Conservation (phyloP, 2,329 filamentous ascomycete species). For the Lasiodiplodia theobromae region DNA sequence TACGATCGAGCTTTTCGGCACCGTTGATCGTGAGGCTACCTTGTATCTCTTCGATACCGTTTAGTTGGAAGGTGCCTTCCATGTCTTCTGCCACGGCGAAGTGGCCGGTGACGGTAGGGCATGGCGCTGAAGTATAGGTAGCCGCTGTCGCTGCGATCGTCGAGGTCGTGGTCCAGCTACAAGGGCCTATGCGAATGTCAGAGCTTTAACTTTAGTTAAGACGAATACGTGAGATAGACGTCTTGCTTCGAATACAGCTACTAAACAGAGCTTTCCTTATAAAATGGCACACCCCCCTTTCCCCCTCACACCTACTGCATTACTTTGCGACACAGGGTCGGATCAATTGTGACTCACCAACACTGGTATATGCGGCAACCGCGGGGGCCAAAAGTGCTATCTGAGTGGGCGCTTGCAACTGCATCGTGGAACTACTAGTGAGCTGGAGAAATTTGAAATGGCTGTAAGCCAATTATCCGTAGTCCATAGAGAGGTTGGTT, state of each 20-base stretch:
- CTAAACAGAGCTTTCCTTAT: too few species aligned
- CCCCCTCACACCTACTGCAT: not conserved
- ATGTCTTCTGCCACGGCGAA: not conserved
- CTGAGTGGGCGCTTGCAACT: not conserved
- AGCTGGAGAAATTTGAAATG: not conserved
- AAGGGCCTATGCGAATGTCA: not conserved
- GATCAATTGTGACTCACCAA: not conserved
- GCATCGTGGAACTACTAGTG: not conserved
- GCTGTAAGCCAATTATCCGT: not conserved
- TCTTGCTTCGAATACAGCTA: not conserved
- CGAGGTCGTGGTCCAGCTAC: not conserved
- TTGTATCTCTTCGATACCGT: conserved; percentile 2
- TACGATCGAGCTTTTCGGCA: not conserved
- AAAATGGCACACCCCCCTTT: too few species aligned
- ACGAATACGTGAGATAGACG: not conserved
- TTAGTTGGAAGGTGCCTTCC: not conserved
- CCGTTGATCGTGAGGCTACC: not conserved
- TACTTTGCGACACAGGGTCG: not conserved
- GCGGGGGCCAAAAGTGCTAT: not conserved
- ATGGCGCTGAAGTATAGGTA: not conserved
- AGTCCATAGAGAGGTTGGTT: not conserved
- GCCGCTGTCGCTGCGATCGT: not conserved
- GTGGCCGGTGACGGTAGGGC: conserved; percentile 12
- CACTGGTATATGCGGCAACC: not conserved
- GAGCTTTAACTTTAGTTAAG: not conserved